Evolutionary conservation across 176 grass and related monocot genomes (phyloP), one percentile per base, ranked within the genome.

Genomic region (Avena sativa): DNA sequence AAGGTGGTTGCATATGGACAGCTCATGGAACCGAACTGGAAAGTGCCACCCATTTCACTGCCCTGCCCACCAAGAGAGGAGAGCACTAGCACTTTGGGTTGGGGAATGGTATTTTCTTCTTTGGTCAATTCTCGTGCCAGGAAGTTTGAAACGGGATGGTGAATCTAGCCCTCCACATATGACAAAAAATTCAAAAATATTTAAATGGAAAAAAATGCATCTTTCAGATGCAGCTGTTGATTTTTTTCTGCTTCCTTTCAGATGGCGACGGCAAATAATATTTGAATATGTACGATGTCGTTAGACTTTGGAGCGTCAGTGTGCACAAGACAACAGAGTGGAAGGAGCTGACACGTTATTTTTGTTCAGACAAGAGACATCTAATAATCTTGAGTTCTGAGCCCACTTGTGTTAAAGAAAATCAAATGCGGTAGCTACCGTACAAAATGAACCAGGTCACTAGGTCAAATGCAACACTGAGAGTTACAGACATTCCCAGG

Each of bases 371-470:
- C 14, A 57, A 57, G 20, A 49, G 34, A 55, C 15, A 3, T 34
- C 21, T 64, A 44, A 16, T 56, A 32, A n/a, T 38, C 89, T 91
- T 57, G 85, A 91, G 75, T 74, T 67, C 58, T 34, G 89, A 84
- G 62, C 74, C 84, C 87, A 44, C 81, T 69, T 63, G 5, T 7
- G 8, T 7, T 78, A 79, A 50, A 53, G 30, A 34, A 49, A 28
- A 56, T 67, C 30, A 46, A 61, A 59, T 72, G 30, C 16, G 52
- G 51, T 32, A 43, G 62, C 83, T 21, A 51, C 44, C 25, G 79
- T 86, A 44, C 71, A 79, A 66, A 87, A 71, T 16, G 8, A 48
- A 46, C 34, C 61, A 71, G 16, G 34, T 56, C 77, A 15, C 25
- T 20, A 11, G 51, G 70, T 85, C 89, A 91, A 91, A 88, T 4